phyloP scores from a whole-genome alignment of 2,329 filamentous ascomycete species.

The Blastomyces gilchristii region DNA sequence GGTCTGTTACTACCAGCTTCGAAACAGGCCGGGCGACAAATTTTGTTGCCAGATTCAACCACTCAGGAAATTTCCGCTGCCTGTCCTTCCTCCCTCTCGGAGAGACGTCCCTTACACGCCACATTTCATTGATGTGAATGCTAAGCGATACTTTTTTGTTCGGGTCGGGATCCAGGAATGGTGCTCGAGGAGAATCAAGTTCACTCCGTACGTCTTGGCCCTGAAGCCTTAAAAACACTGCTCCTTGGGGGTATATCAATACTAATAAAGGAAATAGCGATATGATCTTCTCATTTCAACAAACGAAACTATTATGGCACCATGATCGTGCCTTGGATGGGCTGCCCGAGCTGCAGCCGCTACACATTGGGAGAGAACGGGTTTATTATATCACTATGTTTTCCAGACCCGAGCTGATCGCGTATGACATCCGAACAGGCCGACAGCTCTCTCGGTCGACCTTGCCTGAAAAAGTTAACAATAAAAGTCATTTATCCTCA shows the following conservation, averaged over 20 bases:
- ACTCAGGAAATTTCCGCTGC: not conserved
- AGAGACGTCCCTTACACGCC: not conserved
- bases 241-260: not conserved
- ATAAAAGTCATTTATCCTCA: not conserved
- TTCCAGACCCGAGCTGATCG: not conserved
- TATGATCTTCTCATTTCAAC: not conserved
- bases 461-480: not conserved
- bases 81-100: not conserved
- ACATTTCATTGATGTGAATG: not conserved
- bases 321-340: not conserved
- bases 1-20: not conserved
- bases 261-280: not conserved
- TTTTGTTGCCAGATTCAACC: not conserved
- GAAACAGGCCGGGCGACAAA: not conserved
- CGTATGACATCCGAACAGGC: not conserved
- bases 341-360: not conserved
- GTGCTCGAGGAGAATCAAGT: not conserved
- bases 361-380: slow-evolving; percentile 2
- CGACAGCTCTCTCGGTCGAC: not conserved
- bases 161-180: not conserved
- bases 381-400: slow-evolving; percentile 3
- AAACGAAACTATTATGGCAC: not conserved
- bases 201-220: not conserved
- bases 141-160: not conserved
- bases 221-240: not conserved